Evolutionary conservation across 176 grass and related monocot genomes (phyloP).

Genomic region (Triticum timopheevii): DNA sequence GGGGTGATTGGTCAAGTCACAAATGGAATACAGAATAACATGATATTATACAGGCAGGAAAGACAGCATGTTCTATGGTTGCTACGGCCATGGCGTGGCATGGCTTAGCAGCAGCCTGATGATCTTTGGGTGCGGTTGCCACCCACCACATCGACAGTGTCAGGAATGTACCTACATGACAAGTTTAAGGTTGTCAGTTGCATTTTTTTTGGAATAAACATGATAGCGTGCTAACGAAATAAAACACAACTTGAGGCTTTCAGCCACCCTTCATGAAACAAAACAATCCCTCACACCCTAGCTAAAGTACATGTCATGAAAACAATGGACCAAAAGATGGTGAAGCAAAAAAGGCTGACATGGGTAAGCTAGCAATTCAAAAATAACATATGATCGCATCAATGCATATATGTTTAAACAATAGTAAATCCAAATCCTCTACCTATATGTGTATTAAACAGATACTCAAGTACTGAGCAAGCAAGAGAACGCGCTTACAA

Average conservation of each 20-base stretch:
- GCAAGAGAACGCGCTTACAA: constrained; percentile 48
- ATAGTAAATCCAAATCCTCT: too few species aligned
- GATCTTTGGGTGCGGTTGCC: constrained; percentile 51
- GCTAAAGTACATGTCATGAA: neutral
- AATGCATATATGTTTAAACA: neutral
- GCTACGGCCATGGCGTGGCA: neutral
- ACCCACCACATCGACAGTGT: constrained; percentile 69
- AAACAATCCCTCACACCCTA: neutral
- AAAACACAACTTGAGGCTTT: constrained; percentile 6
- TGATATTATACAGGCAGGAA: neutral
- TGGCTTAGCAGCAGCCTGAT: constrained; percentile 62
- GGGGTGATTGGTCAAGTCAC: constrained; percentile 21
- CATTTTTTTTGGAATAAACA: neutral
- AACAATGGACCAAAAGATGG: neutral
- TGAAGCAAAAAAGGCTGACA: neutral
- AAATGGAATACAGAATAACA: constrained; percentile 32
- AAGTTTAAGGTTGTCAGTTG: constrained; percentile 16
- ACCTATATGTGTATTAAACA: constrained; percentile 13
- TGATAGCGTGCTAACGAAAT: neutral
- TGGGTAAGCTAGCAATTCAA: neutral
- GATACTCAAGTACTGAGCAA: neutral
- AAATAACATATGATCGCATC: neutral
- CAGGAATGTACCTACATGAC: constrained; percentile 60
- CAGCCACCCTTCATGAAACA: neutral
- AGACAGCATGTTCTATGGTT: constrained; percentile 16